Conservation (phyloP, 208 protist species). For the Borovskyia barvae region DNA sequence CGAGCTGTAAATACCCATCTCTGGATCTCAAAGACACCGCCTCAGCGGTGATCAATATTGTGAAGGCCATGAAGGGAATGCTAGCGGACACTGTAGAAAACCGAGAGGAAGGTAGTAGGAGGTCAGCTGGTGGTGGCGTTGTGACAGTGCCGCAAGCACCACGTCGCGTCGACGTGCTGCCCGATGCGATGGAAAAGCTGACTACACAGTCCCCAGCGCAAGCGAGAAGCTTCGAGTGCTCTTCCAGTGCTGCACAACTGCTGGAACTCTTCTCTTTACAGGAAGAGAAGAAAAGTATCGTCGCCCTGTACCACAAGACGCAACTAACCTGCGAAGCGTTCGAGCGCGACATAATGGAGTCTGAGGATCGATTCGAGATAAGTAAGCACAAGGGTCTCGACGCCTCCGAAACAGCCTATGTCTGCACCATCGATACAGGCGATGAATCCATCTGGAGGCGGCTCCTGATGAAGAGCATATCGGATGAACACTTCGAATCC, state of each 20-base stretch:
- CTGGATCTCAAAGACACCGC: slow-evolving; percentile 28
- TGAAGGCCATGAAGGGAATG: slow-evolving; percentile 54
- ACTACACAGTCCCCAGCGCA: slow-evolving; percentile 5
- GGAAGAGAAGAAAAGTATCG: slow-evolving; percentile 50
- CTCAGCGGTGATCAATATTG: slow-evolving; percentile 12
- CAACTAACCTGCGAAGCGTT: slow-evolving; percentile 40
- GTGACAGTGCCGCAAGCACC: slow-evolving; percentile 24
- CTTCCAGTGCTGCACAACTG: slow-evolving; percentile 34
- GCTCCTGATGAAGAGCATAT: slow-evolving; percentile 32
- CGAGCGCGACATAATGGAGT: slow-evolving; percentile 64
- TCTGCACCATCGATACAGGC: slow-evolving; percentile 78
- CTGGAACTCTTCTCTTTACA: slow-evolving; percentile 57
- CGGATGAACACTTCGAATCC: slow-evolving; percentile 41
- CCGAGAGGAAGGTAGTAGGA: slow-evolving; percentile 13
- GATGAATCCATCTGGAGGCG: slow-evolving; percentile 58
- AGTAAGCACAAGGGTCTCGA: slow-evolving; percentile 49
- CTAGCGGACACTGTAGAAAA: slow-evolving; percentile 28
- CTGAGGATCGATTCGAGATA: slow-evolving; percentile 68
- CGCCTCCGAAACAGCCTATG: slow-evolving; percentile 57
- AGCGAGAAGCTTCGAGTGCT: slow-evolving; percentile 20
- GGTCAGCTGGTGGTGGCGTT: slow-evolving; percentile 8
- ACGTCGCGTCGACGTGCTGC: slow-evolving; percentile 15
- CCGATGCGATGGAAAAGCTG: slow-evolving; percentile 6
- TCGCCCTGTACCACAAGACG: slow-evolving; percentile 38
- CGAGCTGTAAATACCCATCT: slow-evolving; percentile 55